These are phyloP conservation scores for Apostasia shenzhenica DNA, from an alignment of 106 monocot species.

Conservation along the genomic window DNA sequence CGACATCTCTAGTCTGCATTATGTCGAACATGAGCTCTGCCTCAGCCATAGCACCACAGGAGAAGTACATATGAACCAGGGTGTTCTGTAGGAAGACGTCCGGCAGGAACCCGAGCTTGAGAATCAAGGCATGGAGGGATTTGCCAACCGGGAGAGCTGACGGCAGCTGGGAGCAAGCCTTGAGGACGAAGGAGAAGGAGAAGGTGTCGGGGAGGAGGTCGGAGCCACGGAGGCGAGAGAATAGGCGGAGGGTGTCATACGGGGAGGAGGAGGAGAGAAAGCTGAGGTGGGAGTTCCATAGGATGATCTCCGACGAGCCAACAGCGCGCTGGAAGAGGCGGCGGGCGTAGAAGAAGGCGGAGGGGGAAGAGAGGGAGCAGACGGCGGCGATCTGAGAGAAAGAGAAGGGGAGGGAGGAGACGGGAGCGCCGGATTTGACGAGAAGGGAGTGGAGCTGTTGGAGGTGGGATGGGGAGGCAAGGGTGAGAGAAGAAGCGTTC, in stretches of 20 bases:
- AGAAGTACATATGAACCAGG: slow-evolving; percentile 39
- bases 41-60: slow-evolving; percentile 8
- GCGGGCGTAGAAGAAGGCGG: slow-evolving; percentile 37
- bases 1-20: slow-evolving; percentile 44
- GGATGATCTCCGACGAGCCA: slow-evolving; percentile 17
- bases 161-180: slow-evolving; percentile 31
- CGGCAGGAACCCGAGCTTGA: slow-evolving; percentile 35
- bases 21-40: slow-evolving; percentile 39
- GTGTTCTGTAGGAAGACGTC: slow-evolving; percentile 49
- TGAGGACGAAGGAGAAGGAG: slow-evolving; percentile 54
- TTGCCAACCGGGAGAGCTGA: slow-evolving; percentile 11
- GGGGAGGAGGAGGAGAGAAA: slow-evolving; percentile 25
- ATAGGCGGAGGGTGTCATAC: slow-evolving; percentile 34
- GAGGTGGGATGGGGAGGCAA: slow-evolving; percentile 34
- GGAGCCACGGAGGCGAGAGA: slow-evolving; percentile 27
- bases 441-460: slow-evolving; percentile 50
- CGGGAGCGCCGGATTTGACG: slow-evolving; percentile 32
- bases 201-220: slow-evolving; percentile 34
- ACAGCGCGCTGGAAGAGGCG: slow-evolving; percentile 16
- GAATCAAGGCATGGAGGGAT: slow-evolving; percentile 29
- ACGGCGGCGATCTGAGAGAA: slow-evolving; percentile 20
- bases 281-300: slow-evolving; percentile 59
- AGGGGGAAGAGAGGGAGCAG: slow-evolving; percentile 31
- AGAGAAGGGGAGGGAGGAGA: slow-evolving; percentile 30
- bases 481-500: neutral